phyloP scores from a whole-genome alignment of 2,329 filamentous ascomycete species.

The Xylariaceae sp. region DNA sequence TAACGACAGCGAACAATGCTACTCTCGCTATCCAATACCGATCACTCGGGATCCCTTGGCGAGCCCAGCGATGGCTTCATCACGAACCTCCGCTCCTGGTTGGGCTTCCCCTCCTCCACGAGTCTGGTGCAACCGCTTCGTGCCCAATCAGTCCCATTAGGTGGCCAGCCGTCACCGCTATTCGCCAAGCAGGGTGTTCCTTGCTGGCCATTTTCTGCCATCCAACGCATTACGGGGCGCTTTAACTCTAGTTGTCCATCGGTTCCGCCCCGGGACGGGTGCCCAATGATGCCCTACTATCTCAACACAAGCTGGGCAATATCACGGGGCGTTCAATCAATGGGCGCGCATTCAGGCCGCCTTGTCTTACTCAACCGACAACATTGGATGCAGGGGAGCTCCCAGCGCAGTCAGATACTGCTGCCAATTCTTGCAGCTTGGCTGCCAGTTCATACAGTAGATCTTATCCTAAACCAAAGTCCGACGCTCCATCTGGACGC shows the following conservation, averaged over 20 bases:
- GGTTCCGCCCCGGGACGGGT: conserved; percentile 9
- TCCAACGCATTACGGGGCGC: conserved; percentile 6
- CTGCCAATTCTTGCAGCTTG: conserved; percentile 22
- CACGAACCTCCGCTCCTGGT: not conserved
- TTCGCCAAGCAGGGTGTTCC: conserved; percentile 24
- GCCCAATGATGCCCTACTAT: conserved; percentile 15
- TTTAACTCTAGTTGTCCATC: conserved; percentile 14
- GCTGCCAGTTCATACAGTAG: conserved; percentile 21
- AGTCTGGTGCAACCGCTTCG: conserved; percentile 20
- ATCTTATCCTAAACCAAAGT: conserved; percentile 19
- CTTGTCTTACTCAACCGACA: conserved; percentile 17
- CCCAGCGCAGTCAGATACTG: conserved; percentile 7
- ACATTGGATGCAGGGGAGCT: conserved; percentile 17
- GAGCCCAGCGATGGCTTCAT: too few species aligned
- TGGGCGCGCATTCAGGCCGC: conserved; percentile 8
- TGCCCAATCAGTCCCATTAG: conserved; percentile 30
- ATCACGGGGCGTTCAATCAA: not conserved
- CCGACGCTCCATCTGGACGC: conserved; percentile 10
- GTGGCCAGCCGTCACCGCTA: conserved; percentile 27
- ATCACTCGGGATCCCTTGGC: not conserved
- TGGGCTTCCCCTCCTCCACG: conserved; percentile 24
- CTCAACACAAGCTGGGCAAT: conserved; percentile 5
- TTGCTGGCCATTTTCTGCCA: not conserved
- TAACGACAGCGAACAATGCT: too few species aligned
- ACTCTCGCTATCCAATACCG: not conserved